Evolutionary conservation across 176 grass and related monocot genomes (phyloP).

Genomic region (Typha latifolia): DNA sequence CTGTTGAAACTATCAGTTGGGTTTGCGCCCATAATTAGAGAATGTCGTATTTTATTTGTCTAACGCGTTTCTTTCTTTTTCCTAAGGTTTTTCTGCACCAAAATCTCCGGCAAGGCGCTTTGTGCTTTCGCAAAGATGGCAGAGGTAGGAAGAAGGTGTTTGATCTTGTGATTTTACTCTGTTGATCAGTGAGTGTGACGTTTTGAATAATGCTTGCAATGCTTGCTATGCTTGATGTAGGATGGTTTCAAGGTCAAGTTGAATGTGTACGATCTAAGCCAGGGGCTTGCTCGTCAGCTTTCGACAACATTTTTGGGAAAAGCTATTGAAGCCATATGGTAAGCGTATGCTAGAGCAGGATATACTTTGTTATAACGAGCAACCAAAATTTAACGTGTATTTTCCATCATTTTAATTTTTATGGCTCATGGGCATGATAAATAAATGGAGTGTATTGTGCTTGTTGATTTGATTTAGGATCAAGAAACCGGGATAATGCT

Average conservation of each 20-base stretch:
- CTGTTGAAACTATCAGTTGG: too few species aligned
- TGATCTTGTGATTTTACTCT: neutral
- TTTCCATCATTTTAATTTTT: neutral
- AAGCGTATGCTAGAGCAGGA: constrained; percentile 3
- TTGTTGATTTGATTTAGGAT: too few species aligned
- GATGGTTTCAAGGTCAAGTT: constrained; percentile 83
- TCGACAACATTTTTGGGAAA: constrained; percentile 51
- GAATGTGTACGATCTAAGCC: constrained; percentile 78
- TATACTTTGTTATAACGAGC: neutral
- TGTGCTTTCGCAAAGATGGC: constrained; percentile 24
- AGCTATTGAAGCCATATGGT: constrained; percentile 74
- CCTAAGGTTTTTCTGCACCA: neutral
- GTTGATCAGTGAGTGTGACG: neutral
- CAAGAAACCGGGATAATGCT: too few species aligned
- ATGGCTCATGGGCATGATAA: neutral
- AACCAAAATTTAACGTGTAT: neutral
- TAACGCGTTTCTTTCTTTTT: neutral
- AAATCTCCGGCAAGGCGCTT: neutral
- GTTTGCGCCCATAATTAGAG: too few species aligned
- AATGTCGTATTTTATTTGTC: neutral
- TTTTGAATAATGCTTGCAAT: constrained; percentile 2
- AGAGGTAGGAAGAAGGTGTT: constrained; percentile 43
- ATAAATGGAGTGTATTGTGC: too few species aligned
- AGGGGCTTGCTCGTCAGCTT: constrained; percentile 65
- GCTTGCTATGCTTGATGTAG: constrained; percentile 27